Evolutionary conservation across 495 filamentous ascomycete species (phyloP).

Genomic region (Aspergillus baeticus): DNA sequence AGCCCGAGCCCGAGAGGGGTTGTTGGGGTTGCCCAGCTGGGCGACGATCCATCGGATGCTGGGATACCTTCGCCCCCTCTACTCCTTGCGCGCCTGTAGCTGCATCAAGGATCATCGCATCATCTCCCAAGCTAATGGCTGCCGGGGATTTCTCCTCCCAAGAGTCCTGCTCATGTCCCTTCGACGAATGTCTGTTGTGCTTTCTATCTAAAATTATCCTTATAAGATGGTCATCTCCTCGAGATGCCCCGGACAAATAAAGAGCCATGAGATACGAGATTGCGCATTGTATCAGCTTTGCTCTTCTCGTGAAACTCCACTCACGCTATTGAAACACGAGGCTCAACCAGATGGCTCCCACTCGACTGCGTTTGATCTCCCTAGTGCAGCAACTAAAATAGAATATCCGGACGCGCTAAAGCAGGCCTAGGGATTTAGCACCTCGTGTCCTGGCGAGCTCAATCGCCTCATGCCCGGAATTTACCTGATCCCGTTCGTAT

Average conservation of each 20-base stretch:
- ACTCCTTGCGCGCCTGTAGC: neutral
- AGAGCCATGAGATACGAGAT: slow-evolving; percentile 7
- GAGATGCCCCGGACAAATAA: neutral
- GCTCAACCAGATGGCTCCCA: slow-evolving; percentile 4
- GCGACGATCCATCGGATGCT: no score
- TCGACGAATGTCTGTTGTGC: neutral
- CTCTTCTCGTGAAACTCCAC: slow-evolving; percentile 11
- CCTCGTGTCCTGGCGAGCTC: slow-evolving; percentile 6
- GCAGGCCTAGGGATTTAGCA: neutral
- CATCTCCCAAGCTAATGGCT: neutral
- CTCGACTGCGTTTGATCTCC: slow-evolving; percentile 6
- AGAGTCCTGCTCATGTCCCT: neutral
- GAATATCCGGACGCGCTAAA: slow-evolving; percentile 7
- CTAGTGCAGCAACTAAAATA: slow-evolving; percentile 11
- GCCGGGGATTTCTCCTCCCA: neutral
- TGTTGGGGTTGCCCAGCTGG: neutral
- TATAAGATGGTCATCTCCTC: neutral
- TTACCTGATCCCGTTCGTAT: slow-evolving; percentile 4
- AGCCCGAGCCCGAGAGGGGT: neutral
- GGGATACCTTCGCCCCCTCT: neutral
- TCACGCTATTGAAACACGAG: slow-evolving; percentile 10
- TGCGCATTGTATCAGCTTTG: neutral
- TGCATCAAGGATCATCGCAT: neutral
- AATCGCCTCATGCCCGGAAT: slow-evolving; percentile 4
- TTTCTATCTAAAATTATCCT: slow-evolving; percentile 9